Base-by-base conservation (phyloP, 75 land plant genomes). In the Pseudotsuga menziesii region DNA sequence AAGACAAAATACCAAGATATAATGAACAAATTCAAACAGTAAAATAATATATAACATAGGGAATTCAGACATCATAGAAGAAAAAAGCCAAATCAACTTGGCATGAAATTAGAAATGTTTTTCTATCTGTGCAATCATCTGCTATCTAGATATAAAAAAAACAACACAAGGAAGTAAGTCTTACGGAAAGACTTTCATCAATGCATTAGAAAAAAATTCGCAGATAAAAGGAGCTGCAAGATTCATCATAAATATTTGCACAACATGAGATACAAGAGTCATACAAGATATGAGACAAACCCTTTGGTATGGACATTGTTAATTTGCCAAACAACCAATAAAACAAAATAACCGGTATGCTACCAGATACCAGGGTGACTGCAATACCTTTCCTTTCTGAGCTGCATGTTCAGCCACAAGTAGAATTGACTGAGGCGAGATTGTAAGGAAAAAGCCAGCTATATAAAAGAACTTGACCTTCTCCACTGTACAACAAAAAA, bases 191-290 rank as follows among this genome's bases (percentile, higher is more conserved):
- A 79, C 88, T 82, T 92, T 87, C 82, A 94, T 85, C 76, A 86
- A 87, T n/a, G 64, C 80, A 64, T 91, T 88, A 52, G 76, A 84
- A 84, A 90, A 96, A 80, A 90, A 96, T 78, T 96, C 93, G 79
- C 98, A 96, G 76, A 96, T 94, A 77, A 96, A 96, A 32, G 99
- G 99, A 58, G 99, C 99, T 77, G 98, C 89, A 78, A 96, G 89
- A 78, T 96, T 94, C 90, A 92, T 94, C 78, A 74, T 80, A 78
- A 94, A 96, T 15, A 81, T 64, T 97, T 94, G 89, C 78, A 83
- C 57, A 39, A 22, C n/a, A 52, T 58, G 64, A 4, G 58, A 58
- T 27, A 77, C 56, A 58, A 58, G 20, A 19, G 20, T 20, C 71
- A 16, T 58, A 26, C n/a, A 48, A 11, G 41, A 39, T 39, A 39